phyloP scores from a whole-genome alignment of 768 basidiomycete genomes.

The Harrya chromipes region DNA sequence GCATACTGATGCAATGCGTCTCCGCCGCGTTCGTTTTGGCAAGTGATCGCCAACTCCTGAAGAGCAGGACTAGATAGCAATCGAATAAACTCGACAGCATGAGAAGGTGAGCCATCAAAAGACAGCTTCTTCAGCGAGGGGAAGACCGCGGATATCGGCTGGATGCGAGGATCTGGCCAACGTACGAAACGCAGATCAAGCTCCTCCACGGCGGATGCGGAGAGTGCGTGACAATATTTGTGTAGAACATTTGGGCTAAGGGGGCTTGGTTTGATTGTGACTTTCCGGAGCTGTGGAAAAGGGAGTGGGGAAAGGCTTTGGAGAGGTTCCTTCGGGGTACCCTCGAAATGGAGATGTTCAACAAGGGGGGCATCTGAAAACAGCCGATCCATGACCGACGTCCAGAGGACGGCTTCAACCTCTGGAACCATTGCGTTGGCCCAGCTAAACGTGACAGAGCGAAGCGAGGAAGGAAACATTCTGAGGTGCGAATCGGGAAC shows the following conservation, averaged over 20 bases:
- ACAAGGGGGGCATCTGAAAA: slow-evolving; percentile 18
- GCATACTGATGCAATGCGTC: slow-evolving; percentile 10
- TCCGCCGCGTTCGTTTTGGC: slow-evolving; percentile 15
- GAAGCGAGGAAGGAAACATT: slow-evolving; percentile 24
- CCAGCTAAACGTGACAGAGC: slow-evolving; percentile 21
- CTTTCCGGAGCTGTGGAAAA: slow-evolving; percentile 18
- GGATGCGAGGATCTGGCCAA: slow-evolving; percentile 22
- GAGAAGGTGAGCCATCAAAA: slow-evolving; percentile 18
- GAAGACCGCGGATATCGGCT: slow-evolving; percentile 18
- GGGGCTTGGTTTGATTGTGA: slow-evolving; percentile 22
- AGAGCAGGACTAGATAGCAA: slow-evolving; percentile 18
- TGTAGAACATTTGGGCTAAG: slow-evolving; percentile 23
- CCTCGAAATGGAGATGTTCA: slow-evolving; percentile 24
- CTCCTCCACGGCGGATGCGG: slow-evolving; percentile 16
- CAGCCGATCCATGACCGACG: slow-evolving; percentile 17
- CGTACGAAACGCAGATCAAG: slow-evolving; percentile 24
- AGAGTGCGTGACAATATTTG: slow-evolving; percentile 22
- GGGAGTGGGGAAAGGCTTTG: slow-evolving; percentile 13
- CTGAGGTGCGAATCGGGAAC: slow-evolving; percentile 7
- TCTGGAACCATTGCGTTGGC: slow-evolving; percentile 12
- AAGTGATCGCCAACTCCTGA: slow-evolving; percentile 15
- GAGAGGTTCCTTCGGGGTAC: slow-evolving; percentile 22
- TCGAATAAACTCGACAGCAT: slow-evolving; percentile 21
- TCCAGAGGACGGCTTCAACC: slow-evolving; percentile 19
- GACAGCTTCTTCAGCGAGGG: slow-evolving; percentile 20